Evolutionary conservation across 2,329 filamentous ascomycete species (phyloP).

Genomic region (Mycosphaerella sp.): DNA sequence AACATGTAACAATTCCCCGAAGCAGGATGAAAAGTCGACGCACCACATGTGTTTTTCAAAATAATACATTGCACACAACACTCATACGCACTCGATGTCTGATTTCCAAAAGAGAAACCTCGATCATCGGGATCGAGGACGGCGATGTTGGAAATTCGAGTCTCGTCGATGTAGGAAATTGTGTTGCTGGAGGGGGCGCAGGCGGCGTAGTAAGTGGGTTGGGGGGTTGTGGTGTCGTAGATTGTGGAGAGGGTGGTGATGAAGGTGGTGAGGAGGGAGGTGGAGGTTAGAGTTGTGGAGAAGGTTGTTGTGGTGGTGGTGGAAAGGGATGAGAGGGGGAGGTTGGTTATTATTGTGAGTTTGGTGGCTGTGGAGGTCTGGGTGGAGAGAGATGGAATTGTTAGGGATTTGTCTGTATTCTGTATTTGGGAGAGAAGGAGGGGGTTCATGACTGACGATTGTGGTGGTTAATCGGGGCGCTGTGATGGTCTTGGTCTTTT

Average conservation of each 20-base stretch:
- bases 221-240: constrained; percentile 1
- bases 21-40: constrained; percentile 15
- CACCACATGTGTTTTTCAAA: constrained; percentile 4
- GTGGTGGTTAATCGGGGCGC: constrained; percentile 11
- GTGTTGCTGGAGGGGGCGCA: constrained; percentile 10
- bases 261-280: constrained; percentile 5
- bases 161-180: constrained; percentile 10
- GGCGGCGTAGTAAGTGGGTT: constrained; percentile 17
- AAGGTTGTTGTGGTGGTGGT: constrained; percentile 12
- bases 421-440: too few relatives aligned
- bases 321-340: constrained; percentile 11
- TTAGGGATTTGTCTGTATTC: too few relatives aligned
- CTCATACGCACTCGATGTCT: constrained; percentile 7
- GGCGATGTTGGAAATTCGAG: constrained; percentile 13
- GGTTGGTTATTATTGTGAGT: constrained; percentile 1
- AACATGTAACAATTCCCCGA: constrained; percentile 14
- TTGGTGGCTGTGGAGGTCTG: constrained; percentile 10
- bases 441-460: neutral
- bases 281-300: constrained; percentile 6
- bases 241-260: constrained; percentile 9
- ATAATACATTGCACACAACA: constrained; percentile 16
- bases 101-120: constrained; percentile 13
- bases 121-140: constrained; percentile 3
- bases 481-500: constrained; percentile 9
- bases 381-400: too few relatives aligned